phyloP scores from a whole-genome alignment of 305 asterid species.

The Fraxinus sp. region DNA sequence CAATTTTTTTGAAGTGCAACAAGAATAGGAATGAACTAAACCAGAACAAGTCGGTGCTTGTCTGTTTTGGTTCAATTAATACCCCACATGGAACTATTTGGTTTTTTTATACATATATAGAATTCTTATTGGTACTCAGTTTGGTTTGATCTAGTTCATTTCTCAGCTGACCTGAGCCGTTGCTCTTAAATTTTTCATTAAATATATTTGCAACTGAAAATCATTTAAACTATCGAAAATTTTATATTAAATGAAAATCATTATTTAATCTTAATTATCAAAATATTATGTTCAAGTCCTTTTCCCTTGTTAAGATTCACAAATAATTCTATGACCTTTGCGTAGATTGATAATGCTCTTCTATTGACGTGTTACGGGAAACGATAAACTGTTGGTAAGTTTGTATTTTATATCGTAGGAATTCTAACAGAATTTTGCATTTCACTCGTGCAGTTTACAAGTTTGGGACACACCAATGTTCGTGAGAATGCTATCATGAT shows the following conservation, averaged over 20 bases:
- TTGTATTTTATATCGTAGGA: neutral
- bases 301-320: neutral
- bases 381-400: neutral
- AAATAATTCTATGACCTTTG: neutral
- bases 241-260: neutral
- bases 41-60: neutral
- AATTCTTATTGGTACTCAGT: neutral
- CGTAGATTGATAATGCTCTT: constrained; percentile 4
- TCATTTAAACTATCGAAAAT: neutral
- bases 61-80: neutral
- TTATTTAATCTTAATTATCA: neutral
- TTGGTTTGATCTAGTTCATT: neutral
- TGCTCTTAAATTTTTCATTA: neutral
- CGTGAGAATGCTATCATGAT: constrained; percentile 77
- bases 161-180: neutral
- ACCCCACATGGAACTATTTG: neutral
- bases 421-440: constrained; percentile 5
- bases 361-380: neutral
- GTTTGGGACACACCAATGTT: constrained; percentile 67
- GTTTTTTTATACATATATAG: neutral
- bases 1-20: neutral
- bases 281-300: neutral
- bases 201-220: neutral
- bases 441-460: constrained; percentile 61
- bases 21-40: neutral